A percentile compares a stretch with the other conserved stretches of the same genome.
Evolutionary conservation across 805 yeast species (phyloP).

Genomic region (Candida mattraensis): DNA sequence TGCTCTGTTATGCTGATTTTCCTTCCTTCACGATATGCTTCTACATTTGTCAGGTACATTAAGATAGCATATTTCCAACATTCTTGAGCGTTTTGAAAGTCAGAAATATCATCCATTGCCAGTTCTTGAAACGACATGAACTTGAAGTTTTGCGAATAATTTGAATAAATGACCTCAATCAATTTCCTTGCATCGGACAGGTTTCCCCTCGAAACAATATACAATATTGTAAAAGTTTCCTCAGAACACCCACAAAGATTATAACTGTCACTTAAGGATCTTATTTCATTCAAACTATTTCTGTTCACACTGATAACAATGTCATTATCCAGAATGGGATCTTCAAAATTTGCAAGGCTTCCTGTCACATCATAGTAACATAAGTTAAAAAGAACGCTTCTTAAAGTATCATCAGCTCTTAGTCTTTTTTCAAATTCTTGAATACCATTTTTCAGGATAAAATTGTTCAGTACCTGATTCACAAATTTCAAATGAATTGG

Average conservation of each 20-base stretch:
- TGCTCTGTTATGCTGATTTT: conserved; percentile 3
- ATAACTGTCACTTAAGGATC: conserved; percentile 11
- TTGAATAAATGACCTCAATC: conserved; percentile 3
- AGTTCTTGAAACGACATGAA: conserved; percentile 2
- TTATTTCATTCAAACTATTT: conserved; percentile 7
- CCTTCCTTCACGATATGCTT: conserved; percentile 6
- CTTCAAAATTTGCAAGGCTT: conserved; percentile 12
- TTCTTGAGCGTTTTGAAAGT: conserved; percentile 12
- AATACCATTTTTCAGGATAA: conserved; percentile 6
- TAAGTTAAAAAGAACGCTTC: conserved; percentile 7
- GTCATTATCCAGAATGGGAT: conserved; percentile 10
- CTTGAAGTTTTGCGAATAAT: conserved; percentile 4
- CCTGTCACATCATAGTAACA: conserved; percentile 13
- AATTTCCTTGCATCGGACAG: conserved; percentile 6
- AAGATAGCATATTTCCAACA: conserved; percentile 10
- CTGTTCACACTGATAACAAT: conserved; percentile 9
- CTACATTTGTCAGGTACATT: conserved; percentile 8
- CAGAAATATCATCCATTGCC: conserved; percentile 5
- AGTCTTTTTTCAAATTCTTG: conserved; percentile 5
- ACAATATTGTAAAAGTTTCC: conserved; percentile 9
- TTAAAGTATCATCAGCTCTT: conserved; percentile 3
- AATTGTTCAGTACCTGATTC: conserved; percentile 6
- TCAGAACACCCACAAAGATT: conserved; percentile 14
- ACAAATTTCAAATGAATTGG: conserved; percentile 4
- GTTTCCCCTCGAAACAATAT: conserved; percentile 12